These are phyloP conservation scores for Tulasnella calospora DNA, from an alignment of 768 basidiomycete species.

Conservation along the genomic window DNA sequence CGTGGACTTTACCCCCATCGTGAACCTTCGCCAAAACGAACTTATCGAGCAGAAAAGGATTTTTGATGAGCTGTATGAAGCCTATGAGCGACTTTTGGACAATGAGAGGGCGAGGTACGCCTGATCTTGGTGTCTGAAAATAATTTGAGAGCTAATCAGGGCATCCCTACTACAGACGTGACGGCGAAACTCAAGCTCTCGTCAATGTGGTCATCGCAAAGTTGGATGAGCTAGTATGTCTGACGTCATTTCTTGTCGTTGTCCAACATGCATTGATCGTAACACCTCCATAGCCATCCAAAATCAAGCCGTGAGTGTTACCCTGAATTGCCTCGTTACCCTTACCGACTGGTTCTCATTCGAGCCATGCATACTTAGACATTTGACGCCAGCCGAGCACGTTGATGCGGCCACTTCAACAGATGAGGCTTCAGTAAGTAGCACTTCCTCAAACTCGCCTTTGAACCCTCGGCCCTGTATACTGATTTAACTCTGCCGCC, in stretches of 20 bases:
- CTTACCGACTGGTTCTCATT: background rate
- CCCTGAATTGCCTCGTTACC: background rate
- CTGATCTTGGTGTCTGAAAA: background rate
- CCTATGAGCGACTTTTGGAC: background rate
- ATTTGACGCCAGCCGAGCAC: too few species aligned
- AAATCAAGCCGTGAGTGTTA: background rate
- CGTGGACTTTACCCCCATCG: background rate
- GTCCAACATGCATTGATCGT: background rate
- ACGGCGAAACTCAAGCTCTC: background rate
- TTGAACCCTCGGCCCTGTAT: background rate
- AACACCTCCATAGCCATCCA: background rate
- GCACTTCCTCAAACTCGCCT: background rate
- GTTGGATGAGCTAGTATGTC: background rate
- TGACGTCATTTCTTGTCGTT: background rate
- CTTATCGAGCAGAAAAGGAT: background rate
- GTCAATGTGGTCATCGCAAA: background rate
- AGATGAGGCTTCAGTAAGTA: background rate
- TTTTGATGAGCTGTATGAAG: background rate
- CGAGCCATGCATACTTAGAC: background rate
- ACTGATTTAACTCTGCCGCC: background rate
- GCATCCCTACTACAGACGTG: background rate
- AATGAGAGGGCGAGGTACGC: background rate
- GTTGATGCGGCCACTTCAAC: background rate
- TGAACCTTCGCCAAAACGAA: background rate
- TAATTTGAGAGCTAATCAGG: background rate